These are phyloP conservation scores for Beta lomatogona DNA, from an alignment of 179 eudicot genomes.

Conservation along the genomic window DNA sequence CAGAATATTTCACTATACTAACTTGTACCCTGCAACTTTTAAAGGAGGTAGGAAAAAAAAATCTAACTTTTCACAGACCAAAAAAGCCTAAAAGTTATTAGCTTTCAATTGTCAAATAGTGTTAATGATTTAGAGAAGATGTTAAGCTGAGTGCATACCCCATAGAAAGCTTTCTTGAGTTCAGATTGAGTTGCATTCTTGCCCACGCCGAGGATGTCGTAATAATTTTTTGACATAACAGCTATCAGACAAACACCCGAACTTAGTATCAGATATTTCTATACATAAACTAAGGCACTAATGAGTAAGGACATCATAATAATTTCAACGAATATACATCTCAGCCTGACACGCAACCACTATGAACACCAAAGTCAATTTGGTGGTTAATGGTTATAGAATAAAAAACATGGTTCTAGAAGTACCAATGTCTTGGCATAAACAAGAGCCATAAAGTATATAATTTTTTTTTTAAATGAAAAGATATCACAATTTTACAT, in stretches of 20 bases:
- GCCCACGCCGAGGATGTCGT: conserved; percentile 70
- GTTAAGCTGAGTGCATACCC: conserved; percentile 45
- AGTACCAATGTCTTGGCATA: background rate
- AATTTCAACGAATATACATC: background rate
- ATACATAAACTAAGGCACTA: background rate
- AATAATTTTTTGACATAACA: conserved; percentile 60
- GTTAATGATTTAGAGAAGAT: background rate
- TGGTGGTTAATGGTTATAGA: background rate
- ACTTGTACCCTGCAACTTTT: background rate
- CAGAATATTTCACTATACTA: background rate
- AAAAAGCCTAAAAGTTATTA: background rate
- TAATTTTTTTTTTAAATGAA: too few relatives aligned
- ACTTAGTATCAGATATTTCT: background rate
- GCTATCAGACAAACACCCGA: conserved; percentile 36
- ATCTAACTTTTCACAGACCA: background rate
- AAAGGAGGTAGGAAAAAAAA: background rate
- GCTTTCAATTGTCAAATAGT: background rate
- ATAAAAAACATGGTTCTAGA: background rate
- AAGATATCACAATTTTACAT: too few relatives aligned
- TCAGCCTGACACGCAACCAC: background rate
- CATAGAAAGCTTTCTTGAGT: conserved; percentile 90
- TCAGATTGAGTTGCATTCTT: conserved; percentile 73
- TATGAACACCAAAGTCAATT: background rate
- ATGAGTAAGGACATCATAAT: background rate
- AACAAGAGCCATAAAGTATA: background rate